Evolutionary conservation across 768 basidiomycete species (phyloP).

Genomic region (Kwoniella pini): DNA sequence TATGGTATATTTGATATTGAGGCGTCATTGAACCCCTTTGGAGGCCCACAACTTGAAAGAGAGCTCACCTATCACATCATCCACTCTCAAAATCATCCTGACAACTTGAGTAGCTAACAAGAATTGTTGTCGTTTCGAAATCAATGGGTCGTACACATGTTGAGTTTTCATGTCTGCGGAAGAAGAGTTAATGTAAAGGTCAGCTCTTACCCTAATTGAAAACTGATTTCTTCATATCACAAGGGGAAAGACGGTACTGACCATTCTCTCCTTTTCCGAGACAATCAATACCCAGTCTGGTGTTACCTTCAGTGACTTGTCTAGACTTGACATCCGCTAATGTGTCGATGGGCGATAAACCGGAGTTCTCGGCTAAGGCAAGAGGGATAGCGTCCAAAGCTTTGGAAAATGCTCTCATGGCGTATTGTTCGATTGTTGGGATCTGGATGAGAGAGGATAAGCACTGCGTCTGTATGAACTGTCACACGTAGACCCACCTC

Average conservation of each 20-base stretch:
- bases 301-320: conserved; percentile 81
- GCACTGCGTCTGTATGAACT: too few species aligned
- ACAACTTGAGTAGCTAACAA: conserved; percentile 73
- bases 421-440: conserved; percentile 97
- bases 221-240: neutral
- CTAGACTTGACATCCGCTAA: conserved; percentile 92
- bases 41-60: neutral
- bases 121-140: conserved; percentile 96
- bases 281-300: conserved; percentile 91
- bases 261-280: conserved; percentile 81
- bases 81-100: conserved; percentile 54
- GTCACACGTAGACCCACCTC: conserved; percentile 66
- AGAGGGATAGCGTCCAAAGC: conserved; percentile 94
- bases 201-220: too few species aligned
- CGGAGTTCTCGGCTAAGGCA: conserved; percentile 96
- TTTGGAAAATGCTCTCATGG: conserved; percentile 97
- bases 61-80: conserved; percentile 53
- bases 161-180: conserved; percentile 91
- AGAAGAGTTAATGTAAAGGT: neutral
- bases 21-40: neutral
- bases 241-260: conserved; percentile 52
- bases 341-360: conserved; percentile 92
- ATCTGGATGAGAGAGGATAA: too few species aligned
- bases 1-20: neutral
- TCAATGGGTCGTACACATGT: conserved; percentile 94